Evolutionary conservation across 2,329 filamentous ascomycete species (phyloP).

Genomic region (Fusarium haematococcum): DNA sequence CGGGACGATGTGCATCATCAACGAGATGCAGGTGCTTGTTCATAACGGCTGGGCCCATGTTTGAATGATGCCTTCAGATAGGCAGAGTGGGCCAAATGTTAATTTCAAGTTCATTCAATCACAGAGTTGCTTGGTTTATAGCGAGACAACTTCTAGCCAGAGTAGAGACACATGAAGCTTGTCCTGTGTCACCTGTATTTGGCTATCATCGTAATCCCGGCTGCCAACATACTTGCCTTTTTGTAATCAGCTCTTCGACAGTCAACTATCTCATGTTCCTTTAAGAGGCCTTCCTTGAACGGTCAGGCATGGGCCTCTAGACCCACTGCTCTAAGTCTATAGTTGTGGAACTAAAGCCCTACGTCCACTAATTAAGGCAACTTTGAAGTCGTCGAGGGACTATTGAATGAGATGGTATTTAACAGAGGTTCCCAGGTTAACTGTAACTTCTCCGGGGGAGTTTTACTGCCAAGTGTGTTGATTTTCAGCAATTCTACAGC

Average conservation of each 20-base stretch:
- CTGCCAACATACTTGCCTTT: background rate
- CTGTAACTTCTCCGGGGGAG: fast-evolving
- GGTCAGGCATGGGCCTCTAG: background rate
- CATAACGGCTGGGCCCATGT: background rate
- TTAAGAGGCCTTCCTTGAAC: background rate
- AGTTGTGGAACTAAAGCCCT: background rate
- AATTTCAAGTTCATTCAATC: background rate
- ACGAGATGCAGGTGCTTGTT: background rate
- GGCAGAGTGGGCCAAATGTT: background rate
- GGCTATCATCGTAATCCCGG: background rate
- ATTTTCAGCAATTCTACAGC: background rate
- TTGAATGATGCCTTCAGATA: background rate
- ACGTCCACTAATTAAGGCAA: background rate
- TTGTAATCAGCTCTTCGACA: background rate
- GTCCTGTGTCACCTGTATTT: background rate
- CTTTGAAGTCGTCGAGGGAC: background rate
- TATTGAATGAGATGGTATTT: background rate
- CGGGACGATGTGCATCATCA: background rate
- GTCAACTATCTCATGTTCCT: background rate
- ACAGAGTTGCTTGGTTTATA: background rate
- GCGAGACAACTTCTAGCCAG: background rate
- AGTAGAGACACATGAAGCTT: background rate
- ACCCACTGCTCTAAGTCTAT: background rate
- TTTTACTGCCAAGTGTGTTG: background rate
- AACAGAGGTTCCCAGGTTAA: background rate